Evolutionary conservation across 2,329 filamentous ascomycete species (phyloP), one percentile per base, ranked within the genome.

Genomic region (Cladosporium phlei): DNA sequence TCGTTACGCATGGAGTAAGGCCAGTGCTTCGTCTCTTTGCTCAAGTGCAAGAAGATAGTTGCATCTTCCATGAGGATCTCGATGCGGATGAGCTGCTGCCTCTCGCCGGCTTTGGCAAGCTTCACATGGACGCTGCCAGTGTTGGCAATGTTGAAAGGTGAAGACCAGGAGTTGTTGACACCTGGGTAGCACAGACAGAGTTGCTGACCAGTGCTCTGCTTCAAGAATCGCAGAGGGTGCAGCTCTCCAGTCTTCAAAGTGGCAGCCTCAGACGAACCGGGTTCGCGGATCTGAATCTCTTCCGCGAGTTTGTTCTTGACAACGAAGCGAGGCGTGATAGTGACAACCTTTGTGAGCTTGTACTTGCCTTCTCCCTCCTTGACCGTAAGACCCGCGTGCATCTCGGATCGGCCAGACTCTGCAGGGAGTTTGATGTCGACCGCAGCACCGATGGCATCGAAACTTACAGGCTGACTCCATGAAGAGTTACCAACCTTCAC

Each of bases 1-100:
- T 97, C 93, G 62, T 98, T 98, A 54, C 93, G 85, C 83, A 98
- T 96, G 0, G 90, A 96, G 69, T 93, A 98, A 0, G 93, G 93
- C 93, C 93, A 98, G 62, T 95, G 88, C 66, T 93, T 94, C 5
- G 80, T 89, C 69, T 98, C 93, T 55, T 91, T 75, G 60, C 83
- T 93, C 49, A 98, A 77, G 59, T 95, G 88, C 25, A 97, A 67
- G 74, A 97, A 98, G 30, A 98, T 85, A 1, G 91, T 97, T 0
- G 91, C 88, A 52, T 87, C 82, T 65, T 98, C 94, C 77, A 96
- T 84, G 35, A 98, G 74, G 33, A 96, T 80, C 63, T 98, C 93
- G 10, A 94, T 78, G 40, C 91, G 82, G 38, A 97, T 80, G 8
- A 98, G 78, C 53, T 83, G 85, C 64, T 98, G 94, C 29, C 90